Base-by-base conservation (phyloP, 2,329 filamentous ascomycete genomes). In the Berkeleyomyces rouxiae region DNA sequence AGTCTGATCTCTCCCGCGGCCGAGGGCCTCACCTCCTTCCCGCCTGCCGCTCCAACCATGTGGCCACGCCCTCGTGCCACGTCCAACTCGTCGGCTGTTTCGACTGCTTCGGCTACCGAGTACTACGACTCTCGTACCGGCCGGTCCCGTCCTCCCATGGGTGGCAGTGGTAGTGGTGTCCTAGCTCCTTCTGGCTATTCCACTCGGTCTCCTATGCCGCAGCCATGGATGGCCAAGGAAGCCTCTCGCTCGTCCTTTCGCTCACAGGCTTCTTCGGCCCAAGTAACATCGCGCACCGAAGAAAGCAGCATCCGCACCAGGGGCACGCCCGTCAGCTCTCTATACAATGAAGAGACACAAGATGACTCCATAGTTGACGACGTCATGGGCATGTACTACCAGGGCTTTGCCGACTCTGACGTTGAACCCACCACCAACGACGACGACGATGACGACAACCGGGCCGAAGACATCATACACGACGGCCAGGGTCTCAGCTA, bases 241-340 rank as follows among this genome's bases (percentile, higher is more conserved):
- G 79, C 81, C 69, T 72, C 77, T 40, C 76, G 80, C 43, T 79
- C 78, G 0, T 83, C 80, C 71, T 80, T 77, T 68, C 78, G 80
- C 62, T 82, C 81, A 11, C 80, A 82, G 65, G 71, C 75, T 43
- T 82, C 80, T 2, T 80, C 79, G 4, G 74, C 75, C 36, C 79
- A 79, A 40, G 90, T 86, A 33, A 81, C 79, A 2, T 67, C 72
- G 4, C 83, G 85, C n/a, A 95, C 89, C 1, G 88, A 92, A 70
- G 81, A 88, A 65, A 95, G 88, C 71, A 96, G 90, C 70, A 79
- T 93, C 59, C 72, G 86, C 66, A 93, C 90, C 3, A 90, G 88
- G 68, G 82, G 83, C 65, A 95, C 87, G 75, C 90, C 87, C 1
- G 78, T 85, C 61, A 86, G 75, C 74, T 93, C 77, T 66, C 79